These are phyloP conservation scores for Blastobotrys persicus DNA, from an alignment of 1,139 yeast species.

Conservation along the genomic window DNA sequence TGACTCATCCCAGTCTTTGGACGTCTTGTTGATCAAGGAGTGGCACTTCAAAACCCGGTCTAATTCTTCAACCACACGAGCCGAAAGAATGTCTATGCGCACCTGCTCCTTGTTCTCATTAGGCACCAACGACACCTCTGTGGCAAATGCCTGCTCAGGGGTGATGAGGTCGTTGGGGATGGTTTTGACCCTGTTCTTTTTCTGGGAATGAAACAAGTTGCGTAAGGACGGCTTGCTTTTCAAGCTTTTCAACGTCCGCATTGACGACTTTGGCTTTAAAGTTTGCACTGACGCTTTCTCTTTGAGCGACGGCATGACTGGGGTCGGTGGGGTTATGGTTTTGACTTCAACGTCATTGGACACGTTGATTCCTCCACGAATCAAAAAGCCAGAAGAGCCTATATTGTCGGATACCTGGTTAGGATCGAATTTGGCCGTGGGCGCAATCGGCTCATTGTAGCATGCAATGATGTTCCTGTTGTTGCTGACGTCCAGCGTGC, in stretches of 20 bases:
- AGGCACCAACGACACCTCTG: not conserved
- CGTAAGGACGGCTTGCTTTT: constrained; percentile 8
- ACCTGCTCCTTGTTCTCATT: not conserved
- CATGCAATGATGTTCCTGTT: constrained; percentile 1
- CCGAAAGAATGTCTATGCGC: constrained; percentile 66
- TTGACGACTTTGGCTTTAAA: constrained; percentile 13
- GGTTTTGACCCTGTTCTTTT: not conserved
- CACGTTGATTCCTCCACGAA: constrained; percentile 34
- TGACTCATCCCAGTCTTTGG: constrained; percentile 12
- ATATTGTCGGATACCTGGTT: constrained; percentile 7
- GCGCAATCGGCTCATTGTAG: constrained; percentile 5
- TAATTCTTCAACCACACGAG: constrained; percentile 74
- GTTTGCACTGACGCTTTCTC: not conserved
- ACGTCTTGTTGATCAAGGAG: constrained; percentile 6
- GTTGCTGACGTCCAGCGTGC: constrained; percentile 15
- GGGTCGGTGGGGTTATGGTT: constrained; percentile 25
- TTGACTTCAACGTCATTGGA: constrained; percentile 34
- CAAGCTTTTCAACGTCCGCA: constrained; percentile 17
- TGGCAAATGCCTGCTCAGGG: not conserved
- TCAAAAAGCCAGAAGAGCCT: constrained; percentile 28
- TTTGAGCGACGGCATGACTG: constrained; percentile 8
- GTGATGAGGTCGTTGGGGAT: not conserved
- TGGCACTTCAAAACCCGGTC: constrained; percentile 33
- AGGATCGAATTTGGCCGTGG: constrained; percentile 11
- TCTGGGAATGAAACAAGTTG: not conserved